phyloP scores from a whole-genome alignment of 2,329 filamentous ascomycete species.

The Aspergillus ochraceus region DNA sequence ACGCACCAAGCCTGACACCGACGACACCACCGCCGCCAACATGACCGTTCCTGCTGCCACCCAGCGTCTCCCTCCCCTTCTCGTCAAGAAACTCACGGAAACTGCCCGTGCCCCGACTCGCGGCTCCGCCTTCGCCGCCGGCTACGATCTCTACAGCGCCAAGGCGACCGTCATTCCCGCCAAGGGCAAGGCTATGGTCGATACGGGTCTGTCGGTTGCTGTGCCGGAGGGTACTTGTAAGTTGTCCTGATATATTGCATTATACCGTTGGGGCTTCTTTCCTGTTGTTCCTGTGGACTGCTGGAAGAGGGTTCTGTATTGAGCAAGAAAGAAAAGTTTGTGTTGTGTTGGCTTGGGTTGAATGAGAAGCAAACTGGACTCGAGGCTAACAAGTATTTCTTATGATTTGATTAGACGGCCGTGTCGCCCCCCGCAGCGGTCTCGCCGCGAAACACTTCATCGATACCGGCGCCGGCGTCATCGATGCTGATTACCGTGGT shows the following conservation, averaged over 20 bases:
- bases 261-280: too few relatives aligned
- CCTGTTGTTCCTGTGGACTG: too few relatives aligned
- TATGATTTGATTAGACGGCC: conserved; percentile 63
- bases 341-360: too few relatives aligned
- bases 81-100: conserved; percentile 83
- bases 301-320: too few relatives aligned
- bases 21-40: conserved; percentile 32
- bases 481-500: conserved; percentile 95
- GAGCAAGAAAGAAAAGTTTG: too few relatives aligned
- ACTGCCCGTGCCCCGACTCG: conserved; percentile 81
- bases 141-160: conserved; percentile 87
- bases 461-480: conserved; percentile 92
- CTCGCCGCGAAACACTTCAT: conserved; percentile 94
- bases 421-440: conserved; percentile 86
- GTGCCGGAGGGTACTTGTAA: conserved; percentile 87
- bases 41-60: conserved; percentile 40
- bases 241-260: conserved; percentile 31
- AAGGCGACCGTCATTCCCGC: conserved; percentile 74
- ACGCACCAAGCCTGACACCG: conserved; percentile 66
- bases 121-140: conserved; percentile 84
- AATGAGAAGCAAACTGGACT: too few relatives aligned
- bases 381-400: too few relatives aligned
- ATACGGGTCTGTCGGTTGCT: conserved; percentile 88
- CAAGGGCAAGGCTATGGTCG: conserved; percentile 79
- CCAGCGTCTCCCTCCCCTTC: conserved; percentile 60